Evolutionary conservation across 805 yeast species (phyloP), one percentile per base, ranked within the genome.

Genomic region (Groenewaldozyma salmanticensis): DNA sequence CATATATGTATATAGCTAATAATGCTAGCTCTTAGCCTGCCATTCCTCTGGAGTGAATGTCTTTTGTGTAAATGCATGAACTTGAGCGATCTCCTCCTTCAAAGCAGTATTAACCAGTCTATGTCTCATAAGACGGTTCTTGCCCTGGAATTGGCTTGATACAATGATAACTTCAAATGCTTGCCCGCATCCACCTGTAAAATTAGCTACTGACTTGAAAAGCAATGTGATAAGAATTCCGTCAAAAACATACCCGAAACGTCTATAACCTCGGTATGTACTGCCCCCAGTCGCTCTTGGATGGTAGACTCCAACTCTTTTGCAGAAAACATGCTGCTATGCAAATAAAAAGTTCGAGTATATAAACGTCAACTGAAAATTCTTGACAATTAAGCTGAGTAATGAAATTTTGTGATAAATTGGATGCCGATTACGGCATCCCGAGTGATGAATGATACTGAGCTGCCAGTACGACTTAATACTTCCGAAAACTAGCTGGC

Each of bases 161-260:
- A 92, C 95, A 21, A 94, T 88, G 4, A 84, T 73, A 27, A 87
- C 95, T 31, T 94, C 95, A 61, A 88, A 90, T 2, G 97, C 95
- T 60, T 90, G 96, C 4, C 99, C 99, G 63, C 99, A 92, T 1
- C 99, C 99, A 13, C 94, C 94, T 34, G 33, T 7, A 31, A 40
- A 24, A 24, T 24, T 24, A 24, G 29, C 13, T 24, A 9, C 7
- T 9, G 7, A 9, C 29, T 7, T 24, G 13, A 31, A 4, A 16
- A n/a, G 15, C 16, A 38, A 15, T 4, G 29, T 24, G 13, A 31
- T 4, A 16, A n/a, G 15, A 17, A 38, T 15, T 4, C 11, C n/a
- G 5, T 13, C 13, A 19, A 13, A 16, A n/a, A 15, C 31, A 13
- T 19, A 19, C 29, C 64, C 7, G 79, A 77, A 68, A 77, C 73